Conservation (phyloP, 805 yeast species). For the Ogataea nitratoaversa region DNA sequence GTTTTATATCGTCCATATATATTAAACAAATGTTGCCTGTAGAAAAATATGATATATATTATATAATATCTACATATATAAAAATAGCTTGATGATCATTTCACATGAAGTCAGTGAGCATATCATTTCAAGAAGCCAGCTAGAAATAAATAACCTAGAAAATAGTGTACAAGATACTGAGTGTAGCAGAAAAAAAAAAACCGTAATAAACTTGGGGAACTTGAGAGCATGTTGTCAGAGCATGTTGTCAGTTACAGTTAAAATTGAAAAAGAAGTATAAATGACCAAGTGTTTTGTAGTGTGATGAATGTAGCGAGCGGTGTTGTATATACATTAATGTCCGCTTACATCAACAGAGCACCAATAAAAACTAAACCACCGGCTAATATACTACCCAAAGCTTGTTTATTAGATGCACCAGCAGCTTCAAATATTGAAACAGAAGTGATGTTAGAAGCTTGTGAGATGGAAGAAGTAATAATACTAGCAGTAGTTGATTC, state of each 20-base stretch:
- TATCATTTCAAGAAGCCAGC: no score
- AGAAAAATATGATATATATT: no score
- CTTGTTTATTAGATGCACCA: slow-evolving; percentile 2
- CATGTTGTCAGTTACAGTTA: no score
- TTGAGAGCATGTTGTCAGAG: no score
- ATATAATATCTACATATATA: no score
- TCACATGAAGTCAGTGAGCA: not conserved
- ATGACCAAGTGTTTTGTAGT: no score
- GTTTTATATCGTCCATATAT: no score
- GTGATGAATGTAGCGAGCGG: not conserved
- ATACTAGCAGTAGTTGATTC: slow-evolving; percentile 3
- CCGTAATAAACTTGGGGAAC: not conserved
- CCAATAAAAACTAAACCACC: slow-evolving; percentile 7
- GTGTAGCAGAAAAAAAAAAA: not conserved
- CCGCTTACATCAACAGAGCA: slow-evolving; percentile 8
- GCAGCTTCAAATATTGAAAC: slow-evolving; percentile 9
- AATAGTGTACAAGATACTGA: not conserved
- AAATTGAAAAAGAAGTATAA: no score
- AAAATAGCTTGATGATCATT: not conserved
- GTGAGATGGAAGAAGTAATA: slow-evolving; percentile 1
- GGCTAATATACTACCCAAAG: slow-evolving; percentile 8
- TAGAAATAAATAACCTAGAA: no score
- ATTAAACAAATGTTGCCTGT: no score
- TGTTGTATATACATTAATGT: not conserved
- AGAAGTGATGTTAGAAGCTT: slow-evolving; percentile 3